These are phyloP conservation scores for Arxiozyma telluris DNA, from an alignment of 1,139 yeast genomes.

Conservation along the genomic window DNA sequence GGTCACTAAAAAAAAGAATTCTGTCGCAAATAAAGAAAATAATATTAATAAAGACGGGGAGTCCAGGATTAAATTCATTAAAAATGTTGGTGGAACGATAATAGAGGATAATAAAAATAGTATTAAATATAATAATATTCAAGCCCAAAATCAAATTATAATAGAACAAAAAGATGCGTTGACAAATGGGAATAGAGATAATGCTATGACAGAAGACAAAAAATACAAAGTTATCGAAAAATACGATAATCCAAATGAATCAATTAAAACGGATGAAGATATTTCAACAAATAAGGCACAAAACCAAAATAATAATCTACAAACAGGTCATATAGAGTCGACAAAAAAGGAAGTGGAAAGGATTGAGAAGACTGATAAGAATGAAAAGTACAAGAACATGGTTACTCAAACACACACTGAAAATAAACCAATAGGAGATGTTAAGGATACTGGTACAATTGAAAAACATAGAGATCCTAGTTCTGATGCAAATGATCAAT, in stretches of 20 bases:
- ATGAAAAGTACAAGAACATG: neutral
- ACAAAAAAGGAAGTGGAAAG: neutral
- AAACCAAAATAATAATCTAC: neutral
- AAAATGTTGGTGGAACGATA: neutral
- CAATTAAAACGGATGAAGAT: neutral
- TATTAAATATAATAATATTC: neutral
- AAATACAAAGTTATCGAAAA: neutral
- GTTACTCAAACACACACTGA: neutral
- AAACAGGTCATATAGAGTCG: neutral
- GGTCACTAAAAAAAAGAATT: conserved; percentile 19
- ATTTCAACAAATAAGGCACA: neutral
- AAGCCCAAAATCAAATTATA: too few relatives aligned
- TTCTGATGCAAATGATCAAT: neutral
- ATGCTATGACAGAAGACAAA: neutral
- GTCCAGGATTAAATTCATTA: neutral
- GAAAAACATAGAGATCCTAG: neutral
- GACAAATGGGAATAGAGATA: neutral
- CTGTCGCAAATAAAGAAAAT: neutral
- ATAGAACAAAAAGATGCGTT: neutral
- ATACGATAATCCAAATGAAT: neutral
- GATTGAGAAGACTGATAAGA: neutral
- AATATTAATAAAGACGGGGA: neutral
- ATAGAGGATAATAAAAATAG: too few relatives aligned
- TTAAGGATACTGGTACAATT: neutral
- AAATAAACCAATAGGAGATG: neutral